A percentile compares a stretch with the other conserved stretches of the same genome.
Evolutionary conservation across 768 basidiomycete species (phyloP).

Genomic region (Tulasnella sp.): DNA sequence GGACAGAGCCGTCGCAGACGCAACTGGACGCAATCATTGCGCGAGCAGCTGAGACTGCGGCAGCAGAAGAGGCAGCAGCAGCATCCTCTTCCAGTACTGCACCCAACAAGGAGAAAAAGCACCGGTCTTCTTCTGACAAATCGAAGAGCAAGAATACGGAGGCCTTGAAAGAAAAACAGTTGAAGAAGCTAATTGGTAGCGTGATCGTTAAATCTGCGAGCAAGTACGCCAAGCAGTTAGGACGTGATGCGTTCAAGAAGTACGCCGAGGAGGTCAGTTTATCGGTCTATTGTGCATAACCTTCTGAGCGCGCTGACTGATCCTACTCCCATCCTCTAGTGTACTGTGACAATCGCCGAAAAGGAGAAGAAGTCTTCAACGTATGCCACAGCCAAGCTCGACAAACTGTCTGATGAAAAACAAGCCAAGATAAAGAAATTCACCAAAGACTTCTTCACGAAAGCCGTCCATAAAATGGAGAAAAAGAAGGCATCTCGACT

Average conservation of each 20-base stretch:
- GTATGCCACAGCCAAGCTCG: slow-evolving; percentile 64
- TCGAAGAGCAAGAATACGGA: neutral
- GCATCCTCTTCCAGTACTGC: slow-evolving; percentile 5
- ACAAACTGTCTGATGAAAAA: slow-evolving; percentile 78
- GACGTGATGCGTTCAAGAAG: slow-evolving; percentile 80
- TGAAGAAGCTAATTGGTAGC: slow-evolving; percentile 73
- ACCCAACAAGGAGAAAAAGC: slow-evolving; percentile 51
- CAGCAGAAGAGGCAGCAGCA: slow-evolving; percentile 20
- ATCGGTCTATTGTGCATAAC: neutral
- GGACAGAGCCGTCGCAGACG: slow-evolving; percentile 18
- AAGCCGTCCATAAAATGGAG: slow-evolving; percentile 14
- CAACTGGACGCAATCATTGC: slow-evolving; percentile 31
- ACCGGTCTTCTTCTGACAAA: slow-evolving; percentile 7
- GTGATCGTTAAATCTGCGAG: slow-evolving; percentile 91
- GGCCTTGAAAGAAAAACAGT: slow-evolving; percentile 50
- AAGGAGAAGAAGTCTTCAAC: slow-evolving; percentile 89
- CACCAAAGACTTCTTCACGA: slow-evolving; percentile 79
- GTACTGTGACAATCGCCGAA: slow-evolving; percentile 77
- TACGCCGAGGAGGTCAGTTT: slow-evolving; percentile 81
- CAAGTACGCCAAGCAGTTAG: slow-evolving; percentile 68
- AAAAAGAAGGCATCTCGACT: neutral
- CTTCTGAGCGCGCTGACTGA: neutral
- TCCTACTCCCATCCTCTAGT: slow-evolving; percentile 33
- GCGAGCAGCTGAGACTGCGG: slow-evolving; percentile 26
- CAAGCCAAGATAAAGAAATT: slow-evolving; percentile 83